Evolutionary conservation across 108 stramenopile species (phyloP).

Genomic region (Discostella pseudostelligera): DNA sequence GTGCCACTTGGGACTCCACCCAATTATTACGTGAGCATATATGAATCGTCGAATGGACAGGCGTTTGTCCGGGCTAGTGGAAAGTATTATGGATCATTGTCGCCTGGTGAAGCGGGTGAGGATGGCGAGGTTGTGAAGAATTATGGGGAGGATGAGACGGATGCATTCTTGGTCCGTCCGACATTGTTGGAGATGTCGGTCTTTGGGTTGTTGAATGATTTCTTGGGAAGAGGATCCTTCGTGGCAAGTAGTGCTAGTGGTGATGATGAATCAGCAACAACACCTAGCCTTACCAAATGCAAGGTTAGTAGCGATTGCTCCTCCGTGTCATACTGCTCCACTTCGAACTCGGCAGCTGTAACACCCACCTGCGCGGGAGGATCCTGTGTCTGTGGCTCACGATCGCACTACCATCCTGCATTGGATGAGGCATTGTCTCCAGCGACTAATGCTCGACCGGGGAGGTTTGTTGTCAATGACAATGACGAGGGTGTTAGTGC

Average conservation of each 20-base stretch:
- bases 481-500: slow-evolving; percentile 73
- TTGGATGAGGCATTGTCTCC: slow-evolving; percentile 72
- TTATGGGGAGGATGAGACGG: slow-evolving; percentile 60
- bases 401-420: slow-evolving; percentile 76
- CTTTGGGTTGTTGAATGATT: slow-evolving; percentile 71
- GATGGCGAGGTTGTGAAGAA: slow-evolving; percentile 21
- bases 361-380: slow-evolving; percentile 62
- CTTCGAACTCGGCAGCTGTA: slow-evolving; percentile 37
- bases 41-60: slow-evolving; percentile 67
- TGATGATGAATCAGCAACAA: neutral
- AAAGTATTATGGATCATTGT: slow-evolving; percentile 56
- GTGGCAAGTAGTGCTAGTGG: slow-evolving; percentile 20
- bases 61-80: slow-evolving; percentile 71
- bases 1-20: slow-evolving; percentile 61
- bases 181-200: slow-evolving; percentile 63
- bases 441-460: slow-evolving; percentile 57
- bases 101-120: slow-evolving; percentile 52
- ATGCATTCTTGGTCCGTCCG: slow-evolving; percentile 65
- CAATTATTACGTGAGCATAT: slow-evolving; percentile 78
- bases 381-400: slow-evolving; percentile 63
- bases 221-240: slow-evolving; percentile 61
- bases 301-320: slow-evolving; percentile 56
- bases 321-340: slow-evolving; percentile 62
- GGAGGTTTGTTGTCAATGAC: slow-evolving; percentile 53
- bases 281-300: slow-evolving; percentile 37